phyloP scores from a whole-genome alignment of 1,139 yeast genomes.

The Candida anutae region DNA sequence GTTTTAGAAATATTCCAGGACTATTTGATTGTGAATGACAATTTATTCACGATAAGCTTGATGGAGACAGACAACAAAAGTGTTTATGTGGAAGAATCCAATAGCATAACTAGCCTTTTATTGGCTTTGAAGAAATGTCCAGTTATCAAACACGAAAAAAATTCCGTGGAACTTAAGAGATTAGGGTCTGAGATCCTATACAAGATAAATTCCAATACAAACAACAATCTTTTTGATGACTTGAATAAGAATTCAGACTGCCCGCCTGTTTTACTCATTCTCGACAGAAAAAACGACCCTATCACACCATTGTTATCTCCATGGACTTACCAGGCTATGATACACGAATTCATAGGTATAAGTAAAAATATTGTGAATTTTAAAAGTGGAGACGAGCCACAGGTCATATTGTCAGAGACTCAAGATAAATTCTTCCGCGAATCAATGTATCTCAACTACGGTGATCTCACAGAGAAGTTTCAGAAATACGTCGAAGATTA shows the following conservation, averaged over 20 bases:
- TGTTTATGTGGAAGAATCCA: slow-evolving; percentile 38
- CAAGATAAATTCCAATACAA: slow-evolving; percentile 49
- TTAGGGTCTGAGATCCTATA: slow-evolving; percentile 65
- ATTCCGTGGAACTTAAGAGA: slow-evolving; percentile 53
- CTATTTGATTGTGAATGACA: slow-evolving; percentile 63
- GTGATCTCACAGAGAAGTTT: slow-evolving; percentile 86
- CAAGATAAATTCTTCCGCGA: slow-evolving; percentile 74
- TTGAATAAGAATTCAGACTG: slow-evolving; percentile 49
- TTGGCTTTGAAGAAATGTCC: slow-evolving; percentile 75
- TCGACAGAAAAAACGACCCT: slow-evolving; percentile 87
- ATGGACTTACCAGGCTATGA: slow-evolving; percentile 98
- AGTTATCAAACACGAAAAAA: slow-evolving; percentile 64
- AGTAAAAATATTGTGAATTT: slow-evolving; percentile 72
- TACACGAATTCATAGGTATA: slow-evolving; percentile 83
- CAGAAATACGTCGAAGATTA: slow-evolving; percentile 80
- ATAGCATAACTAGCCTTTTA: slow-evolving; percentile 56
- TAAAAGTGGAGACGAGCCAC: slow-evolving; percentile 41
- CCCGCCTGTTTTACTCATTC: slow-evolving; percentile 66
- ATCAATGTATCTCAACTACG: slow-evolving; percentile 84
- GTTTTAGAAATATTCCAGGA: slow-evolving; percentile 85
- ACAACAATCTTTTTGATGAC: slow-evolving; percentile 58
- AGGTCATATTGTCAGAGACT: slow-evolving; percentile 44
- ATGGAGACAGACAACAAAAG: slow-evolving; percentile 1
- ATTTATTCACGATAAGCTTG: slow-evolving; percentile 37
- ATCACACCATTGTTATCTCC: slow-evolving; percentile 86